phyloP scores from a whole-genome alignment of 768 basidiomycete species.

The Paxillus rubicundulus region DNA sequence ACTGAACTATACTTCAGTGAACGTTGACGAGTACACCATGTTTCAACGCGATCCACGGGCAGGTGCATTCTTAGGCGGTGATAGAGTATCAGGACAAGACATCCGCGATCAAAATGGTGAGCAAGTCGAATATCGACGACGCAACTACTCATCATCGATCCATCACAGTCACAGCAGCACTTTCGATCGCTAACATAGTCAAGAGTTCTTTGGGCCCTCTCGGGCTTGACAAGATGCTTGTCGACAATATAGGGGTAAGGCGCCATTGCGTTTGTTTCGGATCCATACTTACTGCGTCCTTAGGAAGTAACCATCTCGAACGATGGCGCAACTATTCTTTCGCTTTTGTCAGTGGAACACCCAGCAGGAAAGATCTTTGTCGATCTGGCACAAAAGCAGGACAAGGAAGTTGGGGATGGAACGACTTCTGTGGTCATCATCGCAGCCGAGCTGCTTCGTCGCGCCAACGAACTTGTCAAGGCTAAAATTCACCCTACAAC shows the following conservation, averaged over 20 bases:
- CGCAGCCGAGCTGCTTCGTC: slow-evolving; percentile 92
- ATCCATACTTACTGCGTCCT: slow-evolving; percentile 10
- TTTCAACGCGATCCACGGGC: slow-evolving; percentile 91
- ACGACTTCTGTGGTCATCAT: slow-evolving; percentile 98
- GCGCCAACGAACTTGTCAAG: slow-evolving; percentile 97
- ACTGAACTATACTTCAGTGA: too few species aligned
- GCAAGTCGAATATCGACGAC: slow-evolving; percentile 3
- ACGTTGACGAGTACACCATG: slow-evolving; percentile 42
- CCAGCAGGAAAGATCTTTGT: slow-evolving; percentile 97
- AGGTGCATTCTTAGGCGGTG: slow-evolving; percentile 91
- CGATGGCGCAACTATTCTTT: slow-evolving; percentile 98
- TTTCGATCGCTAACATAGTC: slow-evolving; percentile 95
- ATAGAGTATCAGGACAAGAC: slow-evolving; percentile 92
- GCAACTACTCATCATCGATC: slow-evolving; percentile 1
- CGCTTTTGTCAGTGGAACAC: slow-evolving; percentile 90
- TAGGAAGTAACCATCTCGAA: slow-evolving; percentile 99
- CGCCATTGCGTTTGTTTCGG: background rate
- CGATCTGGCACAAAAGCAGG: slow-evolving; percentile 97
- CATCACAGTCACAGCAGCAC: slow-evolving; percentile 82
- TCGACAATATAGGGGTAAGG: slow-evolving; percentile 94
- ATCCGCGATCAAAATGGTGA: slow-evolving; percentile 95
- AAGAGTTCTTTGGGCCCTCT: slow-evolving; percentile 95
- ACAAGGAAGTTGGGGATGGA: slow-evolving; percentile 99
- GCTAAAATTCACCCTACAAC: slow-evolving; percentile 99
- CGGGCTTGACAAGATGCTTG: slow-evolving; percentile 95